A percentile compares a stretch with the other conserved stretches of the same genome.
These are phyloP conservation scores for Aegilops tauschii DNA, from an alignment of 176 grass and related monocot species.

Conservation along the genomic window DNA sequence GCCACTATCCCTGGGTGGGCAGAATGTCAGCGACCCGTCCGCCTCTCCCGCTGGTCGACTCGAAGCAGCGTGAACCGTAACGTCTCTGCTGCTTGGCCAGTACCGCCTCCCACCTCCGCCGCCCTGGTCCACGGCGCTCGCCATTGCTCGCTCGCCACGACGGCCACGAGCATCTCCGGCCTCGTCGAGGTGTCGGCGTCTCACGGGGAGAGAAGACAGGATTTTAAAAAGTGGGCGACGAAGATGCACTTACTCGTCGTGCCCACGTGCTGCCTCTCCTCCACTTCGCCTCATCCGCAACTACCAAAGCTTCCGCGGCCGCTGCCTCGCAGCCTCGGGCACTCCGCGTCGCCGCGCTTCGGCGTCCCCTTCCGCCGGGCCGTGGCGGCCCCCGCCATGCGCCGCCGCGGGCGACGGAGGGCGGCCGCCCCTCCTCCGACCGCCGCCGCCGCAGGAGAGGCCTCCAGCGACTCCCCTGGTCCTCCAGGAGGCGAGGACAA, in stretches of 20 bases:
- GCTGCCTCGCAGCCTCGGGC: neutral
- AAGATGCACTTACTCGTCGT: conserved; percentile 26
- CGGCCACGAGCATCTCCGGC: neutral
- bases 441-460: neutral
- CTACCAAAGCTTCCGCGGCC: neutral
- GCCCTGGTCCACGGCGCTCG: neutral
- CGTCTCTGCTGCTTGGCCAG: neutral
- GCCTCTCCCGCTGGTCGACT: neutral
- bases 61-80: neutral
- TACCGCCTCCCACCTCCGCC: neutral
- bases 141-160: conserved; percentile 15
- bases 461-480: neutral
- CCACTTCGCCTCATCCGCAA: neutral
- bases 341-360: neutral
- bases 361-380: neutral
- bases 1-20: neutral
- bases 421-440: neutral
- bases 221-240: neutral
- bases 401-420: conserved; percentile 29
- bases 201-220: neutral
- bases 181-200: too few species aligned
- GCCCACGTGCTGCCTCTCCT: conserved; percentile 22
- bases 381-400: conserved; percentile 25
- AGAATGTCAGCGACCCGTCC: neutral
- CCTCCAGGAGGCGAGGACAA: conserved; percentile 34